phyloP scores from a whole-genome alignment of 768 basidiomycete genomes.

The Termitomyces sp. region DNA sequence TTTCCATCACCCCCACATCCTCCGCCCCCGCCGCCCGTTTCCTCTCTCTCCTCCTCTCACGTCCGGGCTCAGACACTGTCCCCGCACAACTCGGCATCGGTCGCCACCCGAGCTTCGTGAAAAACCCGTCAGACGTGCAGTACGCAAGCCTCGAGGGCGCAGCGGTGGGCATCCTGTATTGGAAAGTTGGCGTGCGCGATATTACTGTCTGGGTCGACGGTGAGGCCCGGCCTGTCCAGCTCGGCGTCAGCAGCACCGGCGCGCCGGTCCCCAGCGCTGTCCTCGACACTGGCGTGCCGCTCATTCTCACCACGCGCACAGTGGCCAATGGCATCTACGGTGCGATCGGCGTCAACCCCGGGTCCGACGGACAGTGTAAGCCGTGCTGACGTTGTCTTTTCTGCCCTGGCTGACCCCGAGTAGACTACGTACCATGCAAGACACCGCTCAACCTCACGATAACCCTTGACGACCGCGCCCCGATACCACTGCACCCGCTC shows the following conservation, averaged over 20 bases:
- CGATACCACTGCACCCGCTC: constrained; percentile 67
- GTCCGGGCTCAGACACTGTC: constrained; percentile 55
- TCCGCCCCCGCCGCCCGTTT: constrained; percentile 58
- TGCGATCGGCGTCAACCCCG: constrained; percentile 58
- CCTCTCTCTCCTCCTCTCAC: constrained; percentile 59
- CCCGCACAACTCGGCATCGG: constrained; percentile 68
- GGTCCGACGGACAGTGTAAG: constrained; percentile 56
- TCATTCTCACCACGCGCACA: constrained; percentile 53
- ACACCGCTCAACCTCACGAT: constrained; percentile 70
- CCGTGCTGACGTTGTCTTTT: constrained; percentile 22
- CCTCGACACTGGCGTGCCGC: constrained; percentile 68
- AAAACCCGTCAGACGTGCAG: constrained; percentile 44
- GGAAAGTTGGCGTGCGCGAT: constrained; percentile 54
- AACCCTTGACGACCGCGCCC: constrained; percentile 51
- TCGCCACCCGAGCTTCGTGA: constrained; percentile 53
- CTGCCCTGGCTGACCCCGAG: not conserved
- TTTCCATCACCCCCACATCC: constrained; percentile 53
- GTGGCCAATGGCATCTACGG: constrained; percentile 79
- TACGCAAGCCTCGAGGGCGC: constrained; percentile 41
- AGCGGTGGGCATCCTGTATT: constrained; percentile 32
- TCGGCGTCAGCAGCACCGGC: constrained; percentile 38
- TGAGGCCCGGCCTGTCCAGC: constrained; percentile 26
- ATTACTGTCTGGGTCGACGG: constrained; percentile 61
- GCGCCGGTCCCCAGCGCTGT: constrained; percentile 53
- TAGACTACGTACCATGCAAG: constrained; percentile 73